These are phyloP conservation scores for Curvularia sp. DNA, from an alignment of 2,329 filamentous ascomycete genomes.

Conservation along the genomic window DNA sequence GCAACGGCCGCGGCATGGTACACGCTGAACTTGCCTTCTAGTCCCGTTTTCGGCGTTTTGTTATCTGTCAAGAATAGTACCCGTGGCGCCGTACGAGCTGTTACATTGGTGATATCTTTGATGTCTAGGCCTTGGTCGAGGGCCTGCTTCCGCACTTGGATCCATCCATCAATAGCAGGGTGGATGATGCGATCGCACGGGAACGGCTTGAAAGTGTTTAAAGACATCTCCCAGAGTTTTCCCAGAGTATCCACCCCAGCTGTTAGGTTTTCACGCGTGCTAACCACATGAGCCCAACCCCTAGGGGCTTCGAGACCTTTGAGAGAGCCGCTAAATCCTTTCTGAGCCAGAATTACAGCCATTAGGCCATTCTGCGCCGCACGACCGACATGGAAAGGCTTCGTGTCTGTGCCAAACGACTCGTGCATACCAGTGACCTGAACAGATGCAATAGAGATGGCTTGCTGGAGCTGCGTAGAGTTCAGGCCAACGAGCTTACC, in stretches of 20 bases:
- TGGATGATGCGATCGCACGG: constrained; percentile 66
- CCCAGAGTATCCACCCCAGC: constrained; percentile 50
- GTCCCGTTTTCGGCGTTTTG: constrained; percentile 56
- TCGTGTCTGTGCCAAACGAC: constrained; percentile 64
- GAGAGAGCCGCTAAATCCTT: constrained; percentile 59
- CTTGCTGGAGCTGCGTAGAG: constrained; percentile 54
- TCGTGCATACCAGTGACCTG: constrained; percentile 62
- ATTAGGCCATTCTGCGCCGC: constrained; percentile 61
- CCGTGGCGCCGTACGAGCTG: constrained; percentile 58
- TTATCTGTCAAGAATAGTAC: constrained; percentile 63
- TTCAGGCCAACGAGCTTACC: constrained; percentile 56
- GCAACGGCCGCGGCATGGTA: constrained; percentile 62
- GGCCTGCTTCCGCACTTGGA: constrained; percentile 55
- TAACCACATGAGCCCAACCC: constrained; percentile 62
- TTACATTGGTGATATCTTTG: constrained; percentile 56
- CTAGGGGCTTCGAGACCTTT: constrained; percentile 60
- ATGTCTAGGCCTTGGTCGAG: constrained; percentile 37
- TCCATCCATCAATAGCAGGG: constrained; percentile 61
- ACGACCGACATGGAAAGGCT: constrained; percentile 62
- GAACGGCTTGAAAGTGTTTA: constrained; percentile 65
- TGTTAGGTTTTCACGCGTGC: constrained; percentile 52
- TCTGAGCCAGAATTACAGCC: constrained; percentile 55
- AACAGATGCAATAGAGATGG: constrained; percentile 61
- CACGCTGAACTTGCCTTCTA: constrained; percentile 64
- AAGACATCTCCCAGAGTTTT: constrained; percentile 59